These are phyloP conservation scores for Ambrosia trifida DNA, from an alignment of 129 eudicot species.

Conservation along the genomic window DNA sequence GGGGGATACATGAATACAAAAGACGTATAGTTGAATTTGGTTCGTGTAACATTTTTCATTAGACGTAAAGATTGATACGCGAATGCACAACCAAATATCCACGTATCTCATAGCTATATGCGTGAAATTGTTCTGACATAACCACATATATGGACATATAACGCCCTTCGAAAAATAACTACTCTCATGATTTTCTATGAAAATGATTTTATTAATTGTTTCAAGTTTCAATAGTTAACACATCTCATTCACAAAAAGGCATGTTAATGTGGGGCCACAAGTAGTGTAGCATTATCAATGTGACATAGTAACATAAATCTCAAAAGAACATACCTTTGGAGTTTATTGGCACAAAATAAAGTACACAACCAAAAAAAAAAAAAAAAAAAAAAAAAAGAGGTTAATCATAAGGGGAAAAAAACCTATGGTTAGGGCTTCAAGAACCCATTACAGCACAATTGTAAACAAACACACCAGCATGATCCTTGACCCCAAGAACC, in stretches of 20 bases:
- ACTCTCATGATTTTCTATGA: background rate
- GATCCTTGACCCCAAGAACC: slow-evolving; percentile 67
- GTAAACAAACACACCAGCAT: slow-evolving; percentile 73
- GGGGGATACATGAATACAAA: background rate
- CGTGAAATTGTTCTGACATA: background rate
- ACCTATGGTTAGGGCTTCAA: slow-evolving; percentile 42
- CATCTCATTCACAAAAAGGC: background rate
- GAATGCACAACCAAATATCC: background rate
- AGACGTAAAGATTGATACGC: background rate
- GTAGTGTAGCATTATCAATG: slow-evolving; percentile 4
- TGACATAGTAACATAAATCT: slow-evolving; percentile 13
- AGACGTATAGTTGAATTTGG: background rate
- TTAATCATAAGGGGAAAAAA: slow-evolving; percentile 33
- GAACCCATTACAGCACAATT: slow-evolving; percentile 87
- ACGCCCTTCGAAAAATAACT: background rate
- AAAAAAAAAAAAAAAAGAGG: background rate
- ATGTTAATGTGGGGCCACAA: slow-evolving; percentile 11
- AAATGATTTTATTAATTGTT: background rate
- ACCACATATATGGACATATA: background rate
- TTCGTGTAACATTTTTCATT: background rate
- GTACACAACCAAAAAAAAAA: slow-evolving; percentile 26
- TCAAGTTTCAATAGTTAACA: background rate
- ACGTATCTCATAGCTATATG: background rate
- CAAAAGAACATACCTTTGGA: slow-evolving; percentile 28
- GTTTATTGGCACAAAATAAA: slow-evolving; percentile 32